Base-by-base conservation (phyloP, 495 filamentous ascomycete genomes). In the Mytilinidion resinicola region DNA sequence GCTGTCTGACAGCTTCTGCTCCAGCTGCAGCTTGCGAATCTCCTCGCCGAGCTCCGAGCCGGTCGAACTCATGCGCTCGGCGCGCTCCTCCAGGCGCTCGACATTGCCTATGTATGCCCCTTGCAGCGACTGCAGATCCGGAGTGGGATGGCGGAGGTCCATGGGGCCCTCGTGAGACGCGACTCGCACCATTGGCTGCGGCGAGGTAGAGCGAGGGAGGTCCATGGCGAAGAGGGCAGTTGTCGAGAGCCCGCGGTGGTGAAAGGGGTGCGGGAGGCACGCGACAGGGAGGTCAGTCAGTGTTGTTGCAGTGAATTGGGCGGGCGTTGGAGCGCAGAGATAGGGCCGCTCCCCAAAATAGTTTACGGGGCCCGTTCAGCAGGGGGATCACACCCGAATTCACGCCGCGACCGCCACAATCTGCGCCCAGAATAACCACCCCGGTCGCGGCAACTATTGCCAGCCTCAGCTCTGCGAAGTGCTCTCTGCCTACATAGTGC, bases 31-130 rank as follows among this genome's bases (percentile, higher is more conserved):
- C 62, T 87, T 85, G 58, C 86, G 83, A 53, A 96, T 89, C 64
- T 91, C 89, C 67, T 85, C 83, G 42, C 84, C 89, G 66, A 96
- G 87, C 62, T 85, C 78, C 14, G 85, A 85, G n/a, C 84, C 86
- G 42, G 82, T 86, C 68, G 83, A 81, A 65, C 86, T 91, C 67
- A 96, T 75, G 38, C 85, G 80, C 73, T 95, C 90, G 21, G 90
- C 90, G 42, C 84, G 88, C 60, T 84, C 80, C 67, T 96, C 90
- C 61, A 96, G 76, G 43, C 87, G 81, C 69, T 90, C 87, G 56
- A 95, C 85, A 76, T 91, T 92, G 67, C 80, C 79, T 19, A 83
- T 72, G 66, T 86, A 89, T 33, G 86, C 86, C 21, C 86, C 85
- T 64, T 89, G 86, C 43, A 88, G 73, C 19, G 84, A 82, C 66